Percentiles rank a stretch among this genome's conserved stretches.
These are phyloP conservation scores for Phytophthora quininea DNA, from an alignment of 352 stramenopile genomes.

Conservation along the genomic window DNA sequence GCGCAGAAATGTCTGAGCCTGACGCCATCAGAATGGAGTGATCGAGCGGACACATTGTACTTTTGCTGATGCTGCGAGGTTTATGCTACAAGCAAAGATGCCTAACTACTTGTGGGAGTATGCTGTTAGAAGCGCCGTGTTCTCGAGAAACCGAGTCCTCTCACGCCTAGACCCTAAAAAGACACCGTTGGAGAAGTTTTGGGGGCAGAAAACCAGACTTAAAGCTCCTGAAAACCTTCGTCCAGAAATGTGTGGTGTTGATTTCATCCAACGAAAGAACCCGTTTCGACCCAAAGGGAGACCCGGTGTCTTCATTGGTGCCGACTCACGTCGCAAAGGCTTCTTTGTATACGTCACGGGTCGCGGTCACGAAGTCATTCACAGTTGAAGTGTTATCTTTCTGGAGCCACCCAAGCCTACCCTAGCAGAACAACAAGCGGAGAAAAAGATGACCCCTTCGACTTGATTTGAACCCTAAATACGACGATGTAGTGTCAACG, in stretches of 20 bases:
- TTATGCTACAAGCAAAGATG: too few species aligned
- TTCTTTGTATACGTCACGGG: slow-evolving; percentile 19
- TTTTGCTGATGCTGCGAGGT: too few species aligned
- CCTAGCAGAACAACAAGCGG: not conserved
- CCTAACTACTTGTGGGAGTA: too few species aligned
- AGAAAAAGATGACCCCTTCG: not conserved
- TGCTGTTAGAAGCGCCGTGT: not conserved
- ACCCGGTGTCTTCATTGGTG: slow-evolving; percentile 10
- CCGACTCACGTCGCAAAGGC: slow-evolving; percentile 13
- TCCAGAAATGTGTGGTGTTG: too few species aligned
- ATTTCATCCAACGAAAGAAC: slow-evolving; percentile 3
- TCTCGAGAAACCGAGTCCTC: not conserved
- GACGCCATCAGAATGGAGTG: too few species aligned
- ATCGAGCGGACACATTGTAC: too few species aligned
- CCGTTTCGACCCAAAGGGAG: slow-evolving; percentile 12
- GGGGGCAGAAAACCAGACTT: slow-evolving; percentile 16
- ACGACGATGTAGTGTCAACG: not conserved
- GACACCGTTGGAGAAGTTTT: slow-evolving; percentile 9
- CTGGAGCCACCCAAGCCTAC: not conserved
- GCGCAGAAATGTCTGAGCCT: too few species aligned
- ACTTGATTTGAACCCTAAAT: not conserved
- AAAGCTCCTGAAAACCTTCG: slow-evolving; percentile 1
- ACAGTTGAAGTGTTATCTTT: slow-evolving; percentile 21
- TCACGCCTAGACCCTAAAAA: too few species aligned
- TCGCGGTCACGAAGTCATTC: not conserved